Conservation (phyloP, 164 flowering plant genomes). For the Brasenia schreberi region DNA sequence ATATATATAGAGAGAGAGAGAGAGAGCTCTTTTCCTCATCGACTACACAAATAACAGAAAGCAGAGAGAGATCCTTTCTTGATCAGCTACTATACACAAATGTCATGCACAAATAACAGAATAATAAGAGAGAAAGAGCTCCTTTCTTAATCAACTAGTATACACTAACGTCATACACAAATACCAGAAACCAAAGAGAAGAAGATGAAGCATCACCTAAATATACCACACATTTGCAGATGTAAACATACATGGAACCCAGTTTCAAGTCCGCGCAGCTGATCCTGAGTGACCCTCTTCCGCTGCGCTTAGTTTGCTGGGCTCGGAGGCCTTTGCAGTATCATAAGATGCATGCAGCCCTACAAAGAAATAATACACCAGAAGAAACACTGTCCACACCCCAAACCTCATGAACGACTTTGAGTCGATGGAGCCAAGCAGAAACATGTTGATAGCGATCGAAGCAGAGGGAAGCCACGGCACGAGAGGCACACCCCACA, state of each 20-base stretch:
- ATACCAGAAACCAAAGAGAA: too few relatives aligned
- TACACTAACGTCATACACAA: too few relatives aligned
- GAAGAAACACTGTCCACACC: conserved; percentile 25
- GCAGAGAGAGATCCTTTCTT: too few relatives aligned
- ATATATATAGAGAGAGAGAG: too few relatives aligned
- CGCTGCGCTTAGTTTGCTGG: not conserved
- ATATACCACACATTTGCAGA: too few relatives aligned
- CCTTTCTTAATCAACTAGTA: too few relatives aligned
- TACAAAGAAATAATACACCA: conserved; percentile 38
- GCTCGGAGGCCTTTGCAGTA: conserved; percentile 18
- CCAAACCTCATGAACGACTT: conserved; percentile 39
- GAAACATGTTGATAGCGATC: conserved; percentile 40
- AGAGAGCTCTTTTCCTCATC: too few relatives aligned
- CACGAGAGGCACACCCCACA: conserved; percentile 55
- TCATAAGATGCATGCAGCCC: conserved; percentile 59
- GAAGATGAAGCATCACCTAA: too few relatives aligned
- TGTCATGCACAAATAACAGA: too few relatives aligned
- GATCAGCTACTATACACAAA: too few relatives aligned
- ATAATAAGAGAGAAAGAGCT: too few relatives aligned
- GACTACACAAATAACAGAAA: too few relatives aligned
- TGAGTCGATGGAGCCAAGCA: conserved; percentile 44
- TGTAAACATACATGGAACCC: not conserved
- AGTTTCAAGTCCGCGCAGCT: not conserved
- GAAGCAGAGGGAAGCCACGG: conserved; percentile 53
- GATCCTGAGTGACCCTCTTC: not conserved